Conservation (phyloP, 1,284 basidiomycete species). For the Ustilago xerochloae region DNA sequence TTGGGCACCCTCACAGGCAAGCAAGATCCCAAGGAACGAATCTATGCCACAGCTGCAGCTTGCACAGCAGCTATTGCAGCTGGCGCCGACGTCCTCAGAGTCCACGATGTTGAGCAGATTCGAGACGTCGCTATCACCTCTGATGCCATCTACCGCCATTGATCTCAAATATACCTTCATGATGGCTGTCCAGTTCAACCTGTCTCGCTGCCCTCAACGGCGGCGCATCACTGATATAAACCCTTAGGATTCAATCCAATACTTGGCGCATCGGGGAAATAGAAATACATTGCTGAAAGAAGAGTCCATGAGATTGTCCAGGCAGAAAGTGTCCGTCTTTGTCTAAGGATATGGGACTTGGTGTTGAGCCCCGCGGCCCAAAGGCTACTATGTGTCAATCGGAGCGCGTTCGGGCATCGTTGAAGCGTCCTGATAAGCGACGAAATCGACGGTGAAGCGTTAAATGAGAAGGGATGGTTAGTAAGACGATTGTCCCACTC, state of each 20-base stretch:
- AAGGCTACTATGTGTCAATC: slow-evolving; percentile 3
- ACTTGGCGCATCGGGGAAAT: too few species aligned
- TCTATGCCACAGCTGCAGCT: slow-evolving; percentile 83
- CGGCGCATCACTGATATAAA: too few species aligned
- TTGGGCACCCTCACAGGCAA: slow-evolving; percentile 61
- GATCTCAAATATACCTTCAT: not conserved
- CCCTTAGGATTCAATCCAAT: too few species aligned
- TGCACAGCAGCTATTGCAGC: slow-evolving; percentile 82
- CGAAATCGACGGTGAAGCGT: not conserved
- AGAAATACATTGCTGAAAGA: not conserved
- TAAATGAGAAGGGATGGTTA: not conserved
- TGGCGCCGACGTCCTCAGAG: slow-evolving; percentile 78
- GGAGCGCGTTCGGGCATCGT: slow-evolving; percentile 51
- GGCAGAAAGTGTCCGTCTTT: too few species aligned
- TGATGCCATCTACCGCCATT: slow-evolving; percentile 69
- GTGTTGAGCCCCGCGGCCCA: not conserved
- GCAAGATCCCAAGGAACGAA: slow-evolving; percentile 76
- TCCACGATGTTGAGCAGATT: slow-evolving; percentile 84
- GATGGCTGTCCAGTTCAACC: not conserved
- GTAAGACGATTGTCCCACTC: not conserved
- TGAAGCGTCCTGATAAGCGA: slow-evolving; percentile 40
- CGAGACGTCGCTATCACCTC: slow-evolving; percentile 74
- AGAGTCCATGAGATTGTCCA: slow-evolving; percentile 15
- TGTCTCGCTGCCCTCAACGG: too few species aligned
- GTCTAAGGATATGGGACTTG: not conserved